Conservation (phyloP, 768 basidiomycete species). For the Hericium erinaceus region DNA sequence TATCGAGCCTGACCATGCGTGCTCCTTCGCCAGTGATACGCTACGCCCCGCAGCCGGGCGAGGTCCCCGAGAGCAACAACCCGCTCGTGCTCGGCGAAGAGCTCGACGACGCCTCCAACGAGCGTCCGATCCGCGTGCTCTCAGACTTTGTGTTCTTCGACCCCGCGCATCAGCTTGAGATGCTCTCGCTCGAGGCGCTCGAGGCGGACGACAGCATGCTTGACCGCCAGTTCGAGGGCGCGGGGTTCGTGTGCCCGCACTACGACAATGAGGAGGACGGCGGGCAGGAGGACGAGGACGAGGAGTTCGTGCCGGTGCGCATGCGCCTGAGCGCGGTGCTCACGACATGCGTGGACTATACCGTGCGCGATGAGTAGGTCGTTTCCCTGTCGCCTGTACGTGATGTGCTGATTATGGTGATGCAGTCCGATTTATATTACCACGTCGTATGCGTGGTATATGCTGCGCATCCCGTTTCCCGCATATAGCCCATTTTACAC, state of each 20-base stretch:
- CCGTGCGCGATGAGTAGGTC: conserved; percentile 40
- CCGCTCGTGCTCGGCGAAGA: background rate
- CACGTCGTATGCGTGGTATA: conserved; percentile 18
- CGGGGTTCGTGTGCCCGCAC: conserved; percentile 41
- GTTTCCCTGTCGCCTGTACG: background rate
- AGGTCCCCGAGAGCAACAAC: conserved; percentile 3
- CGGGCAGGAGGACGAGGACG: conserved; percentile 17
- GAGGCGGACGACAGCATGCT: conserved; percentile 27
- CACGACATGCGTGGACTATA: conserved; percentile 34
- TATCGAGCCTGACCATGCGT: background rate
- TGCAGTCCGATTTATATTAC: conserved; percentile 57
- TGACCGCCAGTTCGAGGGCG: conserved; percentile 35
- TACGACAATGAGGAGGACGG: conserved; percentile 27
- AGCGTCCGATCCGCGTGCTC: conserved; percentile 48
- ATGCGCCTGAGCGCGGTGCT: conserved; percentile 25
- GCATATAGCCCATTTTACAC: background rate
- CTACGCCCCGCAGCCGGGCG: conserved; percentile 5
- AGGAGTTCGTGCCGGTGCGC: conserved; percentile 8
- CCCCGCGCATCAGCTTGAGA: conserved; percentile 30
- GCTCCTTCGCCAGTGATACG: background rate
- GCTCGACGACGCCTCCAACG: conserved; percentile 12
- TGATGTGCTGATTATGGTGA: conserved; percentile 1
- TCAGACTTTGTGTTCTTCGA: conserved; percentile 57
- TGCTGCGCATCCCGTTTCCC: background rate
- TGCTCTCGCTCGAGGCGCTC: conserved; percentile 40